Conservation (phyloP, 2,329 filamentous ascomycete genomes). For the Neophaeococcomyces mojaviensis region DNA sequence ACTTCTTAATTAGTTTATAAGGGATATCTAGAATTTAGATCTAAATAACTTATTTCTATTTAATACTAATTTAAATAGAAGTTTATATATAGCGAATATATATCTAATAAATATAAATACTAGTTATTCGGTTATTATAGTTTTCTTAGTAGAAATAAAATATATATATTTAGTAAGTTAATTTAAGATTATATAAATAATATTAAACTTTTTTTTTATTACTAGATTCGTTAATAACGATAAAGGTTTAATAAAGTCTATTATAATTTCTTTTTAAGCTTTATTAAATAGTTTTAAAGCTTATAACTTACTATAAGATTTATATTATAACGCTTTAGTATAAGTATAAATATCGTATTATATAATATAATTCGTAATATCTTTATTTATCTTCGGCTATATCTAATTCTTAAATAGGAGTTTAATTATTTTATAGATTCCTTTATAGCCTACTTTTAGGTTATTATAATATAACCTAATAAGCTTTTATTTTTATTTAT, state of each 20-base stretch:
- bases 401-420: conserved; percentile 9
- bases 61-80: conserved; percentile 6
- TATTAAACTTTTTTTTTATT: conserved; percentile 2
- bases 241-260: too few relatives aligned
- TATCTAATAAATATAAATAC: conserved; percentile 11
- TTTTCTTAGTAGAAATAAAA: conserved; percentile 7
- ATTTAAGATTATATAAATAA: conserved; percentile 11
- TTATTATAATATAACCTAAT: conserved; percentile 9
- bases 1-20: too few relatives aligned
- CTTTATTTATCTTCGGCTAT: conserved; percentile 10
- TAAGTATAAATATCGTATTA: conserved; percentile 10
- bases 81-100: conserved; percentile 9
- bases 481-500: too few relatives aligned
- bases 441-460: conserved; percentile 6
- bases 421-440: conserved; percentile 13
- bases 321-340: conserved; percentile 10
- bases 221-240: too few relatives aligned
- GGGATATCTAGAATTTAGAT: too few relatives aligned
- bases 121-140: conserved; percentile 1
- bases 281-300: conserved; percentile 13
- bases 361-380: conserved; percentile 11
- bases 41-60: conserved; percentile 10
- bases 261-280: conserved; percentile 22
- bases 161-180: conserved; percentile 6
- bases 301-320: conserved; percentile 10